Evolutionary conservation across 169 alveolate genomes (phyloP), one percentile per base, ranked within the genome.

Genomic region (Plasmodium inui): DNA sequence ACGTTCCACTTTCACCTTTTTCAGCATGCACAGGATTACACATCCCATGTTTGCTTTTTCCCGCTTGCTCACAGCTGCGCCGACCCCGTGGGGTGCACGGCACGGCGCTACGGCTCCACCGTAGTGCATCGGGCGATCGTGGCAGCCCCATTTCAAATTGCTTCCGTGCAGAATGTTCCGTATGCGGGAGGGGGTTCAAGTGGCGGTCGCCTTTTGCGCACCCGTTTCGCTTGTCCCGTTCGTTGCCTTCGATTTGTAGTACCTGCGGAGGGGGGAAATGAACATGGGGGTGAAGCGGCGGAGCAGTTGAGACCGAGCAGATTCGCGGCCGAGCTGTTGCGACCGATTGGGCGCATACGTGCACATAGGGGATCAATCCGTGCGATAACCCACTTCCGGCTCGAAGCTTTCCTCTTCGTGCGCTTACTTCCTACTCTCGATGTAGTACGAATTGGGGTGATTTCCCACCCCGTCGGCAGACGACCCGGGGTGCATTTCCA

Each of bases 391-490:
- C 0, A 44, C 55, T 10, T 44, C 3, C 10, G 55, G n/a, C 53
- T 9, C 53, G 12, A 0, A 0, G 2, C 14, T 2, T 0, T 41
- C 53, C 53, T 2, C 53, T 41, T 17, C 57, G 57, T 2, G 61
- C 61, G 61, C 61, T 50, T 50, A 84, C 95, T 95, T 95, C 94
- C 96, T 89, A 61, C 97, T 95, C 55, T 95, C 97, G 55, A 92
- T 96, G 92, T 94, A 98, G 86, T 96, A 98, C 14, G 96, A 90
- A 93, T 98, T 98, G 17, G 99, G 99, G 94, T 97, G 98, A 32
- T 96, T 97, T 19, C 99, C 99, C 7, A 98, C 98, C 80, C 98
- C 99, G 30, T 98, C 99, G n/a, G 97, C 96, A 53, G 93, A 88
- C 67, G 98, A 96, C 34, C 94, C 95, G 1, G 98, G 99, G 78